Evolutionary conservation across 1,139 yeast species (phyloP).

Genomic region (Suhomyces anneliseae): DNA sequence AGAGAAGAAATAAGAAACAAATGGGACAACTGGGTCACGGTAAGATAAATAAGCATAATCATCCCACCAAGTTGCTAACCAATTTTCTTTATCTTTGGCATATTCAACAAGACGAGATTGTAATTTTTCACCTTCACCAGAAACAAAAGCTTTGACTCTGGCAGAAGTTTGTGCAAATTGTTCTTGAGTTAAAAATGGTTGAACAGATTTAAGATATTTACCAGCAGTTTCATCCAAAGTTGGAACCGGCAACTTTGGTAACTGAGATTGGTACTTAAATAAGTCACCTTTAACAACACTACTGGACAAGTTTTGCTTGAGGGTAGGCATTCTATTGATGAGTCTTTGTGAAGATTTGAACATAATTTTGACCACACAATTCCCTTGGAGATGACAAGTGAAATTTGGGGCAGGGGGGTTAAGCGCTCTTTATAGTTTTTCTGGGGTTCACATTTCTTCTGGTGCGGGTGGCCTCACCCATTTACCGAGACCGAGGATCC

Average conservation of each 20-base stretch:
- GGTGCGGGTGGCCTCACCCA: neutral
- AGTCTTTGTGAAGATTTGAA: conserved; percentile 10
- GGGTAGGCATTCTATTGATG: conserved; percentile 11
- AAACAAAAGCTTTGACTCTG: conserved; percentile 65
- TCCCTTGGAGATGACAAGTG: neutral
- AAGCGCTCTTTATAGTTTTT: neutral
- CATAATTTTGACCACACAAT: conserved; percentile 4
- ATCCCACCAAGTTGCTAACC: conserved; percentile 96
- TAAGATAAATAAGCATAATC: conserved; percentile 88
- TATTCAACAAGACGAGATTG: conserved; percentile 65
- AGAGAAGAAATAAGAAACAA: conserved; percentile 85
- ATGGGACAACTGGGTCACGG: conserved; percentile 92
- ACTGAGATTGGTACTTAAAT: conserved; percentile 66
- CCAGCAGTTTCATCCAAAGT: conserved; percentile 67
- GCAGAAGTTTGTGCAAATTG: conserved; percentile 59
- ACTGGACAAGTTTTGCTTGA: conserved; percentile 27
- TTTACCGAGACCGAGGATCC: neutral
- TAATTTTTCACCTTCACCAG: conserved; percentile 62
- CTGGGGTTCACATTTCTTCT: neutral
- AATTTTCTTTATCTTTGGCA: conserved; percentile 69
- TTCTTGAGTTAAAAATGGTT: conserved; percentile 57
- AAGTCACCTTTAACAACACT: conserved; percentile 62
- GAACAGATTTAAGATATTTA: conserved; percentile 69
- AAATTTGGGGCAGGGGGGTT: neutral
- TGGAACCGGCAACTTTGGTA: conserved; percentile 91